These are phyloP conservation scores for Gossypium thurberi DNA, from an alignment of 345 rosid genomes.

Conservation along the genomic window DNA sequence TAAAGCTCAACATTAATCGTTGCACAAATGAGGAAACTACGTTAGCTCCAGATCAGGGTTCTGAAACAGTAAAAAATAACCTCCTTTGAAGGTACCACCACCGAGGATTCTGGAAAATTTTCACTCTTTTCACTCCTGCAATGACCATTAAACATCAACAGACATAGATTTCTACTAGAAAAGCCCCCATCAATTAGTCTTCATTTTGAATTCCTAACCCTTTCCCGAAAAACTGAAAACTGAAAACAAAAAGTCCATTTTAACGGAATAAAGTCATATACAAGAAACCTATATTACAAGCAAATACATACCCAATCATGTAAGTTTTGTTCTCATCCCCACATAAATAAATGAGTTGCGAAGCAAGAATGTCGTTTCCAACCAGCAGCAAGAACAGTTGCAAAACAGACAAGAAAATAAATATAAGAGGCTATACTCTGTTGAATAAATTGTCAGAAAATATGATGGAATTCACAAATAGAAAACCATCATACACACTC, in stretches of 20 bases:
- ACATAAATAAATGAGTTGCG: constrained; percentile 43
- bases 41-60: background rate
- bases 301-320: constrained; percentile 52
- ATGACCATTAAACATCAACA: background rate
- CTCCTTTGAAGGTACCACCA: constrained; percentile 52
- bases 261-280: background rate
- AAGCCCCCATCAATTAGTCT: background rate
- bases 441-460: background rate
- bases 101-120: constrained; percentile 44
- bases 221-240: no score
- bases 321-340: constrained; percentile 52
- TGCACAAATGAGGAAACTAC: background rate
- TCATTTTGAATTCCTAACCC: background rate
- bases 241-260: background rate
- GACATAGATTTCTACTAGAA: background rate
- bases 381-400: constrained; percentile 63
- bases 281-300: background rate
- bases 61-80: constrained; percentile 23
- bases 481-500: constrained; percentile 46
- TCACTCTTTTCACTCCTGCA: constrained; percentile 49
- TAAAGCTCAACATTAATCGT: background rate
- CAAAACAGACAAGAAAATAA: constrained; percentile 6
- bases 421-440: background rate
- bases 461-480: background rate
- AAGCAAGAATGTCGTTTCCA: constrained; percentile 36